Conservation (phyloP, 352 stramenopile species). For the Globisporangium iwayamae region DNA sequence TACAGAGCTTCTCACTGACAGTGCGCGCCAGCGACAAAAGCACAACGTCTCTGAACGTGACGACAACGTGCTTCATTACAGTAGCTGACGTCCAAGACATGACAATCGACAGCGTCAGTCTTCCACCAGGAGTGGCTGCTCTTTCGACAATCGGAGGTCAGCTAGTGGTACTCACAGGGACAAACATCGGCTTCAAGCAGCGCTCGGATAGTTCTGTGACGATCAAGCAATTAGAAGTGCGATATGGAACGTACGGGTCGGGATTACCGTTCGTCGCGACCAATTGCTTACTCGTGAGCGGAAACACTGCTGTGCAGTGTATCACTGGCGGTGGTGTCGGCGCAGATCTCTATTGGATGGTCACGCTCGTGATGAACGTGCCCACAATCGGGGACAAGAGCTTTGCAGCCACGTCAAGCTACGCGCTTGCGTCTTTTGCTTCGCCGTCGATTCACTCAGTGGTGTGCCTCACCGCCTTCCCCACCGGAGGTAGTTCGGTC, state of each 20-base stretch:
- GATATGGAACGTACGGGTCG: constrained; percentile 41
- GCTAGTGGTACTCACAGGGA: constrained; percentile 31
- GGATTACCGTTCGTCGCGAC: constrained; percentile 29
- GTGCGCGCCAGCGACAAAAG: constrained; percentile 36
- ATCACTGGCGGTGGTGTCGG: constrained; percentile 35
- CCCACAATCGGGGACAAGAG: constrained; percentile 28
- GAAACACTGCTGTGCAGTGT: constrained; percentile 48
- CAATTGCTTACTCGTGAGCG: constrained; percentile 38
- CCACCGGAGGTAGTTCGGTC: constrained; percentile 28
- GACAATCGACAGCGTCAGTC: constrained; percentile 3
- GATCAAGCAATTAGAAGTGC: constrained; percentile 36
- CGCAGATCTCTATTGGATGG: constrained; percentile 39
- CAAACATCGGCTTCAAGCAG: constrained; percentile 62
- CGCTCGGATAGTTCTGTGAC: constrained; percentile 28
- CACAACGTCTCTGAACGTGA: background rate
- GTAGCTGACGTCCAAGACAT: constrained; percentile 9
- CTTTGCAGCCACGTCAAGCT: constrained; percentile 36
- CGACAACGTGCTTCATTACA: constrained; percentile 1
- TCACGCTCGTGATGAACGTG: constrained; percentile 46
- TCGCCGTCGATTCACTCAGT: constrained; percentile 26
- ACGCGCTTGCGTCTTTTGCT: constrained; percentile 35
- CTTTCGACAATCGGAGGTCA: constrained; percentile 39
- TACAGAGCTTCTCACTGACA: constrained; percentile 40
- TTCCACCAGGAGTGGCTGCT: background rate
- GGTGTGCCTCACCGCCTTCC: constrained; percentile 29